Evolutionary conservation across 1,284 basidiomycete species (phyloP).

Genomic region (Pseudozyma tsukubaensis): DNA sequence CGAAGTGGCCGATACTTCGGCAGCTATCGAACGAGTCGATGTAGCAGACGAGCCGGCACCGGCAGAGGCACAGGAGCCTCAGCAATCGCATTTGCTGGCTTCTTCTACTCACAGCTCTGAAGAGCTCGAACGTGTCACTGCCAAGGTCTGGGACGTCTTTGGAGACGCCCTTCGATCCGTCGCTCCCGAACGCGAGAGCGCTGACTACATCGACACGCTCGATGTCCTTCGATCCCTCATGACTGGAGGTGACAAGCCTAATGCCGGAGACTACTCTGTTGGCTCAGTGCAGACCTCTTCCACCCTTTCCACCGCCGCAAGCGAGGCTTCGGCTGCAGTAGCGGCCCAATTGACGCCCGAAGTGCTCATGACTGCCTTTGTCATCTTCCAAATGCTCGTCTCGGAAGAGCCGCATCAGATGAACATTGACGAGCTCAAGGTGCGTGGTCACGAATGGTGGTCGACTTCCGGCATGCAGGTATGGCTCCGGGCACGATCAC

Average conservation of each 20-base stretch:
- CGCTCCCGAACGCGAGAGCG: slow-evolving; percentile 42
- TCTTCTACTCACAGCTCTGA: slow-evolving; percentile 37
- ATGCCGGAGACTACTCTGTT: slow-evolving; percentile 45
- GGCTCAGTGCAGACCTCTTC: slow-evolving; percentile 43
- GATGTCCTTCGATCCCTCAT: slow-evolving; percentile 38
- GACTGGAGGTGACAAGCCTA: slow-evolving; percentile 36
- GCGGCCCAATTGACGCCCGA: slow-evolving; percentile 46
- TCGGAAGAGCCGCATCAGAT: slow-evolving; percentile 49
- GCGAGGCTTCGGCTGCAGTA: slow-evolving; percentile 29
- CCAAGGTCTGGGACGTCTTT: slow-evolving; percentile 59
- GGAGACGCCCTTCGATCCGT: slow-evolving; percentile 60
- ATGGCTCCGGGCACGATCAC: slow-evolving; percentile 32
- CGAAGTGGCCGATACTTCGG: slow-evolving; percentile 29
- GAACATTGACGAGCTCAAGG: slow-evolving; percentile 58
- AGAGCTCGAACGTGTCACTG: slow-evolving; percentile 59
- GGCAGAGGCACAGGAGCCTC: background rate
- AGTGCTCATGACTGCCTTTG: slow-evolving; percentile 56
- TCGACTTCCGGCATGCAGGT: slow-evolving; percentile 43
- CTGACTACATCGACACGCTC: slow-evolving; percentile 56
- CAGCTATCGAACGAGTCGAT: slow-evolving; percentile 21
- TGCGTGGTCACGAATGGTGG: slow-evolving; percentile 57
- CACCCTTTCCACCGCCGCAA: slow-evolving; percentile 26
- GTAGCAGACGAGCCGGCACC: background rate
- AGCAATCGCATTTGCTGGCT: slow-evolving; percentile 14
- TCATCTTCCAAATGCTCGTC: slow-evolving; percentile 57